Percentiles rank a stretch among this genome's conserved stretches.
Conservation (phyloP, 768 basidiomycete species). For the Tremella yokohamensis region DNA sequence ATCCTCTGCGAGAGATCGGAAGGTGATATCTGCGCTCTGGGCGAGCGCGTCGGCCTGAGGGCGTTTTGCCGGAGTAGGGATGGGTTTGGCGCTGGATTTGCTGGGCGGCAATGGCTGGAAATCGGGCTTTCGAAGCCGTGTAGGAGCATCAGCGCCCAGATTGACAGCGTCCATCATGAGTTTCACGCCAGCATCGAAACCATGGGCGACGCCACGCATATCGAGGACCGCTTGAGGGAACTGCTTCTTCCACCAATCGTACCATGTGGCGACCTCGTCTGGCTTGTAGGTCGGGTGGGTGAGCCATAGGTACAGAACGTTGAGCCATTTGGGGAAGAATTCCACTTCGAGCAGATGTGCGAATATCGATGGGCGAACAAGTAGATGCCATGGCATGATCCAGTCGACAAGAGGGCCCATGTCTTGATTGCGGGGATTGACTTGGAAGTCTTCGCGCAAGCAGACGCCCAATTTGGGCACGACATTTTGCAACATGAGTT, state of each 20-base stretch:
- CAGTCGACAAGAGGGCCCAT: conserved; percentile 69
- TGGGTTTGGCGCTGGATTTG: conserved; percentile 48
- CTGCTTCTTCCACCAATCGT: conserved; percentile 71
- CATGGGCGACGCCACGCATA: conserved; percentile 65
- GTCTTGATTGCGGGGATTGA: conserved; percentile 88
- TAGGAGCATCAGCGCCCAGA: conserved; percentile 69
- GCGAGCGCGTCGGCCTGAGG: conserved; percentile 5
- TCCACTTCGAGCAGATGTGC: conserved; percentile 80
- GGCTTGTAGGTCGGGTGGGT: conserved; percentile 81
- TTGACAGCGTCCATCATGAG: conserved; percentile 92
- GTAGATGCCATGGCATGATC: conserved; percentile 71
- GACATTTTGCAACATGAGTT: conserved; percentile 80
- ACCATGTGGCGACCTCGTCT: conserved; percentile 89
- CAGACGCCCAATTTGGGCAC: conserved; percentile 82
- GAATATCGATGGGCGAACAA: conserved; percentile 72
- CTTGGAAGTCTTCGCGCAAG: conserved; percentile 70
- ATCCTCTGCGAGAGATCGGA: conserved; percentile 89
- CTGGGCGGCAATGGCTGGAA: conserved; percentile 51
- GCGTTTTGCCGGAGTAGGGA: conserved; percentile 12
- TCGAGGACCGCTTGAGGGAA: conserved; percentile 71
- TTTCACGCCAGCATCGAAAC: conserved; percentile 83
- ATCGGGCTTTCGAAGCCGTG: conserved; percentile 60
- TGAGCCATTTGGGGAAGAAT: conserved; percentile 97
- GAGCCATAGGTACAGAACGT: conserved; percentile 86
- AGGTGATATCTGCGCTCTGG: conserved; percentile 66